Evolutionary conservation across 202 grass and related monocot genomes (phyloP), one percentile per base, ranked within the genome.

Genomic region (Saccharum hybrid): DNA sequence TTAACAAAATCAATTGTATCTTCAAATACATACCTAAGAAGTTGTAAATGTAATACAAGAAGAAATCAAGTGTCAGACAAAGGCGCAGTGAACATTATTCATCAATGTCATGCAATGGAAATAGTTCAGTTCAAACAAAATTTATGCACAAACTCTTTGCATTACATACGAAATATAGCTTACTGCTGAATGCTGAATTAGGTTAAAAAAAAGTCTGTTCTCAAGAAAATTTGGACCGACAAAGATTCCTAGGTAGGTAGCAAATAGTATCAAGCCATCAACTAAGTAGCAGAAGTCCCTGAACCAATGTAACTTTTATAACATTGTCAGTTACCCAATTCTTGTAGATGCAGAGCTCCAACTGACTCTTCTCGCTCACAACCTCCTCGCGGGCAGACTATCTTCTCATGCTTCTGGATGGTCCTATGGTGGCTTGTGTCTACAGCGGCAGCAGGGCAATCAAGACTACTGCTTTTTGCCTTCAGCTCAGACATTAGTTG

Each of bases 1-100:
- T 95, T 98, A 76, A 98, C 88, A 84, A 98, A 98, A 77, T 98
- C 92, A 77, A 95, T 90, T 22, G 88, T 86, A 90, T 93, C 92
- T 90, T 95, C 96, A 82, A 92, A 98, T 65, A 98, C 91, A 79
- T 85, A 98, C 74, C 95, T 98, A 81, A 37, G 62, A 83, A 83
- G 62, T 79, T 56, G 6, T 63, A 71, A 83, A 10, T 33, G 26
- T 61, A 77, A 71, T 62, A 63, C 30, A 10, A 71, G 21, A n/a
- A n/a, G n/a, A 82, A 76, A 72, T 71, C 11, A 63, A 62, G 40
- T 39, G 19, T 56, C 73, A 69, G 63, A 82, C 16, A 82, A 77
- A n/a, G 30, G 38, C 21, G 2, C 30, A 43, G 10, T 34, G 18
- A 84, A 60, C n/a, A n/a, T 21, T 64, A 70, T 68, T 46, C 34